Evolutionary conservation across 495 filamentous ascomycete species (phyloP), one percentile per base, ranked within the genome.

Genomic region (Penicillium verhagenii): DNA sequence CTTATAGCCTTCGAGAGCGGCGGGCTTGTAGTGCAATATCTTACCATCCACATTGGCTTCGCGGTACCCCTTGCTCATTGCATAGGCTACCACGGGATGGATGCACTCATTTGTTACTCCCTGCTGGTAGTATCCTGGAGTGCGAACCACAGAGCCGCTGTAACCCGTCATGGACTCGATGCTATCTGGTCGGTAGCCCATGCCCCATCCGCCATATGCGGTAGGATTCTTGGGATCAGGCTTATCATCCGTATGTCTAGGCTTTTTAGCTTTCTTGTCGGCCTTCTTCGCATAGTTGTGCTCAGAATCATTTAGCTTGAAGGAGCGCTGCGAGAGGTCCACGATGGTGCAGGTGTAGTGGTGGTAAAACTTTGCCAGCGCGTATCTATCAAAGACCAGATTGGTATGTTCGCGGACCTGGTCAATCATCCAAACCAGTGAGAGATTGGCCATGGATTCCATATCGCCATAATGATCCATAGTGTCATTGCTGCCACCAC

Each of bases 401-500:
- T 33, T 33, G 29, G 29, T 33, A 8, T 3, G 3, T 33, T 33
- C 14, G 29, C 29, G 29, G 44, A 64, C 52, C 46, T 61, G 61
- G 33, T 64, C 61, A 19, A 64, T 33, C 61, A 64, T 64, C 61
- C 61, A 64, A 13, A 52, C 35, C 33, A 64, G 58, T 4, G 59
- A 46, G 47, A 61, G 61, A 40, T 55, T 61, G n/a, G 61, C 54
- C 61, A 64, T 61, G 26, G 61, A 55, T 50, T 64, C 61, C 58
- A 64, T 58, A 25, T 64, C 58, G 8, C 58, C 54, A 11, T 61
- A 39, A 18, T 58, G 45, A 10, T 49, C 21, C 4, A 61, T 39
- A 0, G 54, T 56, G 11, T 48, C 52, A 4, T 20, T 21, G 0
- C 51, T 51, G 1, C 61, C 61, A 14, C 79, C 79, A 24, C 79